These are phyloP conservation scores for Paecilomyces formosus DNA, from an alignment of 2,329 filamentous ascomycete species.

Conservation along the genomic window DNA sequence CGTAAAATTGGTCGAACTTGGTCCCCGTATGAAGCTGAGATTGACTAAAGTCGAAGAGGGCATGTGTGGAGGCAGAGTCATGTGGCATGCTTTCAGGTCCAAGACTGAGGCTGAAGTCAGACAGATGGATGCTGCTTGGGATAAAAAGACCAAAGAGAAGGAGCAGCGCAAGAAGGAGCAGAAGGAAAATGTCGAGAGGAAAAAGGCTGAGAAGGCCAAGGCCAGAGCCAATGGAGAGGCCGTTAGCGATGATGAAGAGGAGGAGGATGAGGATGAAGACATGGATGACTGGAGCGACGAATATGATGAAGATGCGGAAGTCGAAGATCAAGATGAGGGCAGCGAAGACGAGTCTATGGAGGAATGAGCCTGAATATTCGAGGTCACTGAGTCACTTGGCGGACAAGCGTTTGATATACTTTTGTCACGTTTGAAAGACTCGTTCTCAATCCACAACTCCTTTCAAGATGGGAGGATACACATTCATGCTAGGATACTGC, in stretches of 20 bases:
- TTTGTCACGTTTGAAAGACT: constrained; percentile 5
- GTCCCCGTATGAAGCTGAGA: constrained; percentile 79
- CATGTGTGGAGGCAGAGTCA: constrained; percentile 76
- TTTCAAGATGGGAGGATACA: not conserved
- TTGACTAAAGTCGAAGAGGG: constrained; percentile 96
- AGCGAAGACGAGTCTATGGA: constrained; percentile 35
- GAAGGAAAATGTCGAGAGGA: constrained; percentile 83
- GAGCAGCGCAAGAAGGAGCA: constrained; percentile 74
- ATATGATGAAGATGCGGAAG: constrained; percentile 40
- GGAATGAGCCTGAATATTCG: constrained; percentile 19
- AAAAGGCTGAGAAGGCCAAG: constrained; percentile 58
- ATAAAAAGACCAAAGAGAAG: constrained; percentile 69
- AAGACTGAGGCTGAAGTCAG: constrained; percentile 74
- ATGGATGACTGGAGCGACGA: constrained; percentile 48
- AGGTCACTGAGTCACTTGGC: not conserved
- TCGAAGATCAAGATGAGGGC: constrained; percentile 34
- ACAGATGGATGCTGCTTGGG: constrained; percentile 76
- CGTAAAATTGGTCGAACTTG: constrained; percentile 86
- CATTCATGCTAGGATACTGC: not conserved
- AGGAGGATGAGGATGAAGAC: constrained; percentile 45
- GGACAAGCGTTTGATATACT: constrained; percentile 13
- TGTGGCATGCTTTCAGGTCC: constrained; percentile 95
- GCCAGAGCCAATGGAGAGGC: constrained; percentile 34
- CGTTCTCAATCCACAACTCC: not conserved
- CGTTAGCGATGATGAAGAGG: constrained; percentile 39